Percentiles rank a stretch among this genome's conserved stretches.
Conservation (phyloP, 1,284 basidiomycete species). For the Amylostereum chailletii region DNA sequence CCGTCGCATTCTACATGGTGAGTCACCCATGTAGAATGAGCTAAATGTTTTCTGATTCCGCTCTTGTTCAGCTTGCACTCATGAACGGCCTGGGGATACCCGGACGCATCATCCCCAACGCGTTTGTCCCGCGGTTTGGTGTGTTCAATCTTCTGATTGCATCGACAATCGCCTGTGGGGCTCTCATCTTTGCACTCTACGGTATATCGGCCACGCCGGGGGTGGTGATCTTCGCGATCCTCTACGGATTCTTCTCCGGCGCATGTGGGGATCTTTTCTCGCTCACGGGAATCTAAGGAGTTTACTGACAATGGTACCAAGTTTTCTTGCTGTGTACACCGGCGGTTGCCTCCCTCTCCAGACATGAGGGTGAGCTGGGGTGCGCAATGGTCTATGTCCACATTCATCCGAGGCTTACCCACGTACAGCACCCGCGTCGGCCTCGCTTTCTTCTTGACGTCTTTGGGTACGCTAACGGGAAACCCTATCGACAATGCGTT, state of each 20-base stretch:
- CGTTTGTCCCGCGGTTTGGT: slow-evolving; percentile 9
- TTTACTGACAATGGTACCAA: no score
- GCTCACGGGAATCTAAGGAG: no score
- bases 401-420: background rate
- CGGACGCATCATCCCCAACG: slow-evolving; percentile 13
- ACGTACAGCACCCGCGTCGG: background rate
- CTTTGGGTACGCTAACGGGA: background rate
- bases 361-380: slow-evolving; percentile 4
- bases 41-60: background rate
- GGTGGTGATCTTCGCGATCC: slow-evolving; percentile 6
- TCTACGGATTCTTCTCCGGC: no score
- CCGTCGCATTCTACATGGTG: slow-evolving; percentile 5
- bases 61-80: slow-evolving; percentile 16
- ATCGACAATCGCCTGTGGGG: slow-evolving; percentile 3
- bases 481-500: background rate
- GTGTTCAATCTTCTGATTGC: slow-evolving; percentile 5
- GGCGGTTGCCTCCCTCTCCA: background rate
- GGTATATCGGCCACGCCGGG: slow-evolving; percentile 8
- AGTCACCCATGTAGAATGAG: background rate
- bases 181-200: slow-evolving; percentile 15
- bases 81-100: slow-evolving; percentile 9
- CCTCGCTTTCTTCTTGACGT: background rate
- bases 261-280: no score
- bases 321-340: slow-evolving; percentile 1
- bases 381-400: background rate